Conservation (phyloP, 2,329 filamentous ascomycete genomes). For the Colletotrichum melonis region DNA sequence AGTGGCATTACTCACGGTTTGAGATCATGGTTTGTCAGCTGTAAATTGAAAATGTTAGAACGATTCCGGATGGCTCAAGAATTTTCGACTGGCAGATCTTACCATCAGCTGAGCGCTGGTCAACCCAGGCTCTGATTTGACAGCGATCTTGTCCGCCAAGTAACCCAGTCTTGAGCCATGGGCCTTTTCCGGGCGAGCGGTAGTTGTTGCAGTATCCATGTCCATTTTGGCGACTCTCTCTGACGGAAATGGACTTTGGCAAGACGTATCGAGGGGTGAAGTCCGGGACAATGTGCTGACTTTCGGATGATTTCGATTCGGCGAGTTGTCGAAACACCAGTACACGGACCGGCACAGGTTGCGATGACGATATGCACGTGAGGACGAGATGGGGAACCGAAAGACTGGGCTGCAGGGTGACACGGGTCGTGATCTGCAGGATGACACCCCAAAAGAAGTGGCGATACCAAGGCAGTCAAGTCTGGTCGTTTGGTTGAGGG, state of each 20-base stretch:
- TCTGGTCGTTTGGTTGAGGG: background rate
- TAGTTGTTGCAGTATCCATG: slow-evolving; percentile 35
- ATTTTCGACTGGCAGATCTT: slow-evolving; percentile 38
- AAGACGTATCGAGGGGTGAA: background rate
- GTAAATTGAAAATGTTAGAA: slow-evolving; percentile 22
- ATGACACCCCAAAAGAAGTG: slow-evolving; percentile 6
- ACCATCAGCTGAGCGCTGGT: slow-evolving; percentile 84
- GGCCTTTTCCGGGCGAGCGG: slow-evolving; percentile 36
- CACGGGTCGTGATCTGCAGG: slow-evolving; percentile 26
- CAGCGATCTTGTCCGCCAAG: slow-evolving; percentile 72
- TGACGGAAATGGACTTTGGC: background rate
- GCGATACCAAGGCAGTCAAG: slow-evolving; percentile 22
- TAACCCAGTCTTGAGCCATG: slow-evolving; percentile 52
- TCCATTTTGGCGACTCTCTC: background rate
- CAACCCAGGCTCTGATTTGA: slow-evolving; percentile 81
- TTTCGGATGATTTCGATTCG: slow-evolving; percentile 3
- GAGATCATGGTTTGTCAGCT: slow-evolving; percentile 85
- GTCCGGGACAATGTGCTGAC: background rate
- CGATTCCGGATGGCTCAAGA: background rate
- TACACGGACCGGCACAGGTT: slow-evolving; percentile 6
- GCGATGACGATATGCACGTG: slow-evolving; percentile 33
- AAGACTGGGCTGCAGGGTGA: slow-evolving; percentile 20
- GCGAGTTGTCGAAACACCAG: slow-evolving; percentile 8
- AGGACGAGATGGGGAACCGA: background rate
- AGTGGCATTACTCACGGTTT: slow-evolving; percentile 58